Evolutionary conservation across 306 rosid genomes (phyloP).

Genomic region (Carpinus viminea): DNA sequence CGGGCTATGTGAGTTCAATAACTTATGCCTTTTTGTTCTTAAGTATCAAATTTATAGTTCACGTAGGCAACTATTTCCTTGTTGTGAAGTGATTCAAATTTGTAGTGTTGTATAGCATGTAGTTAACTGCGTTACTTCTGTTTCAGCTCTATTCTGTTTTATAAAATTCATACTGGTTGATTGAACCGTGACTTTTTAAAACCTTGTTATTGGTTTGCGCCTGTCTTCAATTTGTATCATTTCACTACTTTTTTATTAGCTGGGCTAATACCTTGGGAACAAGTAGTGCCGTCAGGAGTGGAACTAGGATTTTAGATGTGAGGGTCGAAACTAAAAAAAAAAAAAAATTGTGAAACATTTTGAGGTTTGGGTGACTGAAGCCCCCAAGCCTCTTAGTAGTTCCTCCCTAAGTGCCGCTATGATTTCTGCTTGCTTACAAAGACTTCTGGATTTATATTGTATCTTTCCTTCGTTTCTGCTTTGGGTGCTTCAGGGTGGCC

Average conservation of each 20-base stretch:
- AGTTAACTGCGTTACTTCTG: background rate
- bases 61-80: background rate
- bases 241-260: background rate
- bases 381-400: too few species aligned
- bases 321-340: too few species aligned
- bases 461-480: background rate
- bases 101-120: background rate
- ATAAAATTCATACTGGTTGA: background rate
- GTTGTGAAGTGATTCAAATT: background rate
- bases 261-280: background rate
- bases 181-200: background rate
- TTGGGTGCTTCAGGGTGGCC: background rate
- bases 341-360: too few species aligned
- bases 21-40: background rate
- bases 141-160: background rate
- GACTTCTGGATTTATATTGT: background rate
- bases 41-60: background rate
- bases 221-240: background rate
- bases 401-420: too few species aligned
- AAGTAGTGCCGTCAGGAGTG: background rate
- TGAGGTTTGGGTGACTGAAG: too few species aligned
- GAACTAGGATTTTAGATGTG: too few species aligned
- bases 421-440: background rate
- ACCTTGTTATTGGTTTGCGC: background rate
- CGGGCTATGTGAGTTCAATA: slow-evolving; percentile 47